Conservation (phyloP, 1,139 yeast species). For the Suhomyces bolitotheri region DNA sequence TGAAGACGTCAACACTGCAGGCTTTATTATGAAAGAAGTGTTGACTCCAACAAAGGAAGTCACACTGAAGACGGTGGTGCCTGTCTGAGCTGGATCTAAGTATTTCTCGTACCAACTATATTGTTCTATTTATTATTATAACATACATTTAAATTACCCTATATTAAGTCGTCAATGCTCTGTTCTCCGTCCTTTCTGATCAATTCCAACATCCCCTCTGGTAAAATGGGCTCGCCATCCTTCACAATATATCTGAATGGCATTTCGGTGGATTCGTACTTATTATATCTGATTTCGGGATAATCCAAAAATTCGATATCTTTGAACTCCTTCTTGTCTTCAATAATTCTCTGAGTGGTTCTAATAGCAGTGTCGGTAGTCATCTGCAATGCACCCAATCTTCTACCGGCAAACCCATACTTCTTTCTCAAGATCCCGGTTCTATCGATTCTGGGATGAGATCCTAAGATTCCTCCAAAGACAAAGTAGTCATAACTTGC, state of each 20-base stretch:
- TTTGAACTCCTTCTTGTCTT: slow-evolving; percentile 57
- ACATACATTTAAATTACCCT: background rate
- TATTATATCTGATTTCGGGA: slow-evolving; percentile 87
- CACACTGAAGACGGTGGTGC: slow-evolving; percentile 24
- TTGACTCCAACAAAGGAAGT: slow-evolving; percentile 24
- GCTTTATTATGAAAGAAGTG: slow-evolving; percentile 65
- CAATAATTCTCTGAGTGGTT: slow-evolving; percentile 76
- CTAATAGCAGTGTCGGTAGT: slow-evolving; percentile 97
- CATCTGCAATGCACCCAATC: slow-evolving; percentile 89
- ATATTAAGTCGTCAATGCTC: slow-evolving; percentile 61
- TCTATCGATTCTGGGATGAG: slow-evolving; percentile 94
- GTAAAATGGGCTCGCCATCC: slow-evolving; percentile 73
- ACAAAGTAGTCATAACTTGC: slow-evolving; percentile 77
- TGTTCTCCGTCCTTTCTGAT: slow-evolving; percentile 84
- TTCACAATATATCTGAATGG: slow-evolving; percentile 85
- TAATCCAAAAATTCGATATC: slow-evolving; percentile 83
- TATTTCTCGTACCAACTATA: no score
- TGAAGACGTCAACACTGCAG: slow-evolving; percentile 83
- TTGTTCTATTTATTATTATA: no score
- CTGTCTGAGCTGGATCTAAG: background rate
- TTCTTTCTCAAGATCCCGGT: slow-evolving; percentile 82
- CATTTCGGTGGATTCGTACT: slow-evolving; percentile 94
- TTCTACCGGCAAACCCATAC: slow-evolving; percentile 80
- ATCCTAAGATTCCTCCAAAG: slow-evolving; percentile 95
- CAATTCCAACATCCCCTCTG: slow-evolving; percentile 86